Evolutionary conservation across 345 rosid genomes (phyloP), one percentile per base, ranked within the genome.

Genomic region (Salix viminalis): DNA sequence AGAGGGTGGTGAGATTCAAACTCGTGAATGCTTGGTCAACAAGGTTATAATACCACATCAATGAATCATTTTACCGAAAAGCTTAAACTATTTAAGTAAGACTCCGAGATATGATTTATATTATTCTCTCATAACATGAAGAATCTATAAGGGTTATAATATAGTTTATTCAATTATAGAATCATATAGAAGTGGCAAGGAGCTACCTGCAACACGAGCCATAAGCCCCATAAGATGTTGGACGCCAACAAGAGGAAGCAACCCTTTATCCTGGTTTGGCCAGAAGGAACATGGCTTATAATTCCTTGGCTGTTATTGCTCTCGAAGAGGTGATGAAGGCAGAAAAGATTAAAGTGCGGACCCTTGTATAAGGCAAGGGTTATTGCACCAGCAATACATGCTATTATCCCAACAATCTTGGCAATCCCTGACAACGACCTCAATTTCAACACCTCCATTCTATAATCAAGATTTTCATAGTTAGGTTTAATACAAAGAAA

Each of bases 131-230:
- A 4, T 4, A 18, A 16, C 2, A 6, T 50, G 21, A 4, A 50
- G 1, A 50, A 16, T 15, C 2, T 5, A 18, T 21, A 50, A 5
- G 9, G n/a, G 56, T 18, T 50, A 21, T n/a, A 50, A 50, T 50
- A 50, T 50, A 5, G n/a, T 50, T 5, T 18, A 50, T 50, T 50
- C 9, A 54, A 54, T 54, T 54, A 54, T 54, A 52, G 7, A 52
- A 52, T 18, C 54, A 0, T 48, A 41, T 41, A 41, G 44, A 41
- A 41, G 44, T 2, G 44, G 44, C 44, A 9, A 41, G 44, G 37
- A 36, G 37, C 7, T 36, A 92, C 97, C 99, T 95, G 97, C 70
- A 96, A 76, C 5, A 93, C 94, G 64, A 96, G 85, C 99, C 99
- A 96, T 44, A 96, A 70, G 41, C 91, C 98, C 91, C 92, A 95